Percentiles rank a stretch among this genome's conserved stretches.
Conservation (phyloP, 2,329 filamentous ascomycete species). For the Akanthomyces dipterigenus region DNA sequence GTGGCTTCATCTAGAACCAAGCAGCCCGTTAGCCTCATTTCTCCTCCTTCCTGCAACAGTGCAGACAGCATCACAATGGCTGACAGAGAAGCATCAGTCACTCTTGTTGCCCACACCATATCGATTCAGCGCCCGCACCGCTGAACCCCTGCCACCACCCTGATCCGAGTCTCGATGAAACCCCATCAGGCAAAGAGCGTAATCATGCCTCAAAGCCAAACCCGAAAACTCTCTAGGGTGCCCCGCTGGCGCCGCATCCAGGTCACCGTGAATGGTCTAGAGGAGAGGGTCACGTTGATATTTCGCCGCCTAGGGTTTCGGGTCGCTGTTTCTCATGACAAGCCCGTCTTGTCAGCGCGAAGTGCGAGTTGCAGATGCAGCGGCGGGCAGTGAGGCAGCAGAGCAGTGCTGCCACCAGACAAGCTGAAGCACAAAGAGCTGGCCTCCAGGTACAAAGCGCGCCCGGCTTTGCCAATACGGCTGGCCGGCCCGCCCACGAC, state of each 20-base stretch:
- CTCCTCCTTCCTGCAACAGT: background rate
- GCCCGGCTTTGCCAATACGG: background rate
- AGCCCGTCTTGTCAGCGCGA: background rate
- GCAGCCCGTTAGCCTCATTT: background rate
- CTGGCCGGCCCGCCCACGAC: background rate
- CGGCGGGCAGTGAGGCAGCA: too few species aligned
- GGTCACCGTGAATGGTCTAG: background rate
- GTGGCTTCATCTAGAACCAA: background rate
- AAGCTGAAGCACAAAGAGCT: background rate
- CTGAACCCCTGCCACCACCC: background rate
- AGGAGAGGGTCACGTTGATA: background rate
- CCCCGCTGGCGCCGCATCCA: background rate
- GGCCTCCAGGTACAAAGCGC: background rate
- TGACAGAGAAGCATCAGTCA: background rate
- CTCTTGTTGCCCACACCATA: background rate
- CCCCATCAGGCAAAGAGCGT: slow-evolving; percentile 5
- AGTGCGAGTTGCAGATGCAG: background rate
- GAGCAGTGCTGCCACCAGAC: too few species aligned
- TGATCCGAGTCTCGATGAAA: slow-evolving; percentile 4
- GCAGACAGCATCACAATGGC: background rate
- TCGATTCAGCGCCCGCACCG: background rate
- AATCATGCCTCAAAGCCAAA: slow-evolving; percentile 4
- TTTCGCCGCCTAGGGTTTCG: background rate
- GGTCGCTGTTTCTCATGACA: background rate
- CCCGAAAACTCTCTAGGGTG: background rate